Evolutionary conservation across 1,139 yeast genomes (phyloP).

Genomic region (Nematodospora anomalae): DNA sequence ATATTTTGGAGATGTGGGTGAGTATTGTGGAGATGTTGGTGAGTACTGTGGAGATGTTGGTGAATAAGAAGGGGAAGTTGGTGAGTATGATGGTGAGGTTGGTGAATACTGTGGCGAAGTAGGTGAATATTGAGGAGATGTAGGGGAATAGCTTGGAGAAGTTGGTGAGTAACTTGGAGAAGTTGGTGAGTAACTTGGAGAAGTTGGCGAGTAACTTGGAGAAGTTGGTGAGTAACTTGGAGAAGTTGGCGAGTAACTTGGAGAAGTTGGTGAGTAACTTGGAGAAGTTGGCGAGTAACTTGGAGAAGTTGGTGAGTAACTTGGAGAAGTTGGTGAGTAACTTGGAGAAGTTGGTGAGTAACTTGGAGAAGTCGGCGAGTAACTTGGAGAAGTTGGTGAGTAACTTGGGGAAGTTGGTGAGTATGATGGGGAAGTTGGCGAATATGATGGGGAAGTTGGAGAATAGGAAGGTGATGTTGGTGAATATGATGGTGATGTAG

Average conservation of each 20-base stretch:
- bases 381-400: conserved; percentile 66
- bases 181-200: conserved; percentile 76
- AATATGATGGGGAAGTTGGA: conserved; percentile 48
- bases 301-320: conserved; percentile 39
- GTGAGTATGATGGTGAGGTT: conserved; percentile 61
- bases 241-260: conserved; percentile 65
- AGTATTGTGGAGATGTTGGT: conserved; percentile 70
- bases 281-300: conserved; percentile 57
- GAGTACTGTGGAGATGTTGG: conserved; percentile 76
- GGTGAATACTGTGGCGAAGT: conserved; percentile 67
- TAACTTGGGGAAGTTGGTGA: conserved; percentile 56
- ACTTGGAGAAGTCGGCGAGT: conserved; percentile 70
- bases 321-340: conserved; percentile 52
- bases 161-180: conserved; percentile 59
- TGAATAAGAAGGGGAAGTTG: conserved; percentile 52
- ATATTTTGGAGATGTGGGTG: conserved; percentile 75
- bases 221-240: conserved; percentile 71
- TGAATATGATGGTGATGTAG: conserved; percentile 69
- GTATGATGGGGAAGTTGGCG: conserved; percentile 56
- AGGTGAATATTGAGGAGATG: conserved; percentile 64
- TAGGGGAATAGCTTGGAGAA: conserved; percentile 56
- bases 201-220: conserved; percentile 70
- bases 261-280: conserved; percentile 75
- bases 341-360: conserved; percentile 70
- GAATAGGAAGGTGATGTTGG: conserved; percentile 76